Base-by-base conservation (phyloP, 1,284 basidiomycete species). In the Tetrapyrgos nigripes region DNA sequence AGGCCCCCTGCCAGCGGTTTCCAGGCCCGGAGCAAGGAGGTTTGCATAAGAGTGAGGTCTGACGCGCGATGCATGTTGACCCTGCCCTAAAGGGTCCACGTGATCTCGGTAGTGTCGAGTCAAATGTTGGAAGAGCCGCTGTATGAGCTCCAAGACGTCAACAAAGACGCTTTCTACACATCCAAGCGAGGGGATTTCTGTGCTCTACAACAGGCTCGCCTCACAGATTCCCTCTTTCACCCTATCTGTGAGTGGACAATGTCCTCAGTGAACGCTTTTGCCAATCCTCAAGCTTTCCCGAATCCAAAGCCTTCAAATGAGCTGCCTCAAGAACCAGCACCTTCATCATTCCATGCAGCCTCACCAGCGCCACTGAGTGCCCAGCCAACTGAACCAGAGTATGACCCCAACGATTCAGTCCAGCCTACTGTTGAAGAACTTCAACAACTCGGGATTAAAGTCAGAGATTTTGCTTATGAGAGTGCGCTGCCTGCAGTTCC, bases 381-480 rank as follows among this genome's bases (percentile, higher is more conserved):
- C 17, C 37, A 56, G 24, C 33, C 24, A 28, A 56, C 54, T 3
- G 54, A 56, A 37, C 47, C 35, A 1, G 48, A 56, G 24, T 56
- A 58, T n/a, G 49, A 52, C 31, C 24, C 50, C 1, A 40, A 24
- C 13, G 23, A 58, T 61, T 40, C 67, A 50, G 64, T 65, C 24
- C 76, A 83, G 56, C 79, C 79, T 11, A 70, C 75, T 13, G 62
- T 67, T 14, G 71, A 76, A 40, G 62, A 68, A 33, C 69, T 89
- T 52, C 73, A 74, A 57, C 70, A 69, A 47, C 60, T 81, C 23
- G 85, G 86, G 21, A 80, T 91, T 71, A 87, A 84, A 81, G 84
- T 88, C 61, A 84, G 85, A 74, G 88, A 91, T 73, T 91, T 87
- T 76, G 87, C 83, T 23, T 87, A 85, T 73, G 85, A 89, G 71